Conservation (phyloP, 805 yeast species). For the Debaryomyces tyrocola region DNA sequence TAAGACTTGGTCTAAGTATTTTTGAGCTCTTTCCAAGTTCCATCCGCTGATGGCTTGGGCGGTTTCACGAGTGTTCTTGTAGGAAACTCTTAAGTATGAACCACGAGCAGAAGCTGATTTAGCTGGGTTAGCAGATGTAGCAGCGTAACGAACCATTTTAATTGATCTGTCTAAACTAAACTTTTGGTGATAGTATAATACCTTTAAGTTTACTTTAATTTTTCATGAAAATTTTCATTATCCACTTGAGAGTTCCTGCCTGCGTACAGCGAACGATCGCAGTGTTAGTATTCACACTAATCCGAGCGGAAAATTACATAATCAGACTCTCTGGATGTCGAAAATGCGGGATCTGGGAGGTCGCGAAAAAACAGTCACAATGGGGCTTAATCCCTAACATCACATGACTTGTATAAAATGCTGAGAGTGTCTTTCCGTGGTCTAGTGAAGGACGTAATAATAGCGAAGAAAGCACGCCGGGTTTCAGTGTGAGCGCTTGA, state of each 20-base stretch:
- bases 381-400: too few species aligned
- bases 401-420: too few species aligned
- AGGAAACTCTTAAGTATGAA: constrained; percentile 97
- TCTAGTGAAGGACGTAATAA: too few species aligned
- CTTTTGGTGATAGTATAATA: not conserved
- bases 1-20: constrained; percentile 92
- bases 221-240: not conserved
- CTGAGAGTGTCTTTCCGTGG: too few species aligned
- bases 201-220: not conserved
- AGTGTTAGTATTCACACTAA: too few species aligned
- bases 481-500: too few species aligned
- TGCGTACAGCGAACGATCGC: too few species aligned
- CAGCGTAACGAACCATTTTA: constrained; percentile 98
- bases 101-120: constrained; percentile 99
- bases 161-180: constrained; percentile 1
- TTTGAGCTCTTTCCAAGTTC: constrained; percentile 94
- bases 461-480: too few species aligned
- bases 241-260: not conserved
- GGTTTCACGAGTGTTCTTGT: constrained; percentile 99
- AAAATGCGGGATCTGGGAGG: too few species aligned
- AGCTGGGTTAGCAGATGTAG: constrained; percentile 98
- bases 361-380: too few species aligned
- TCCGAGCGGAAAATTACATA: too few species aligned
- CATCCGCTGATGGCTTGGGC: constrained; percentile 98
- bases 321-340: too few species aligned